Base-by-base conservation (phyloP, 1,284 basidiomycete species). In the Dichomitus squalens region DNA sequence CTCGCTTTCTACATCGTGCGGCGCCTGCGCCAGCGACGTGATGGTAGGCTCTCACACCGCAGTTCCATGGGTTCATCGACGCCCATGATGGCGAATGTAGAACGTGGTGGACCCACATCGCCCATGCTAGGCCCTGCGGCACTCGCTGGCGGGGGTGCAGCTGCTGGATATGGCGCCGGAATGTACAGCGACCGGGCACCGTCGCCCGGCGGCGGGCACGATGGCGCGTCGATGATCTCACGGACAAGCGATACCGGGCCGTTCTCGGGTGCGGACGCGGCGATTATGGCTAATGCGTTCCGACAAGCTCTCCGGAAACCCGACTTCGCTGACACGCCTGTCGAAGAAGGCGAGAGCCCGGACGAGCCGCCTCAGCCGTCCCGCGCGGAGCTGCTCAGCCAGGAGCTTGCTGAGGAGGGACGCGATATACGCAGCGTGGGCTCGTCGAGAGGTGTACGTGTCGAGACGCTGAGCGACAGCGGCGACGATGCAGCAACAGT, bases 271-370 rank as follows among this genome's bases (percentile, higher is more conserved):
- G 86, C 88, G 29, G 92, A 94, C 72, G 92, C 92, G 49, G 89
- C 90, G 29, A 90, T 93, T 68, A 92, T 94, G 86, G 92, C 92
- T 29, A 86, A 90, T 73, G 92, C 92, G 5, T 94, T 94, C 75
- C 79, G 92, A 64, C 86, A 89, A 71, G 88, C 88, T 59, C 75
- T 94, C 63, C 80, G 92, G 66, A 92, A 93, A 72, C 92, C 92
- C 3, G 91, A 92, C 68, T 93, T 93, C 70, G 81, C 85, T 12
- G 81, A 73, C 29, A 72, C 78, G 44, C 81, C 85, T 5, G 80
- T 85, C 7, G 88, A 90, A 67, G 90, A 92, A 69, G 87, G 83
- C 35, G 82, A 85, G 39, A 81, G 78, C 62, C 82, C 83, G 0
- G 84, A 75, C 23, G 73, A 75, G 41, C 72, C 49, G 47, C 38